phyloP scores from a whole-genome alignment of 331 rosid species.

The Rosa hybrid region DNA sequence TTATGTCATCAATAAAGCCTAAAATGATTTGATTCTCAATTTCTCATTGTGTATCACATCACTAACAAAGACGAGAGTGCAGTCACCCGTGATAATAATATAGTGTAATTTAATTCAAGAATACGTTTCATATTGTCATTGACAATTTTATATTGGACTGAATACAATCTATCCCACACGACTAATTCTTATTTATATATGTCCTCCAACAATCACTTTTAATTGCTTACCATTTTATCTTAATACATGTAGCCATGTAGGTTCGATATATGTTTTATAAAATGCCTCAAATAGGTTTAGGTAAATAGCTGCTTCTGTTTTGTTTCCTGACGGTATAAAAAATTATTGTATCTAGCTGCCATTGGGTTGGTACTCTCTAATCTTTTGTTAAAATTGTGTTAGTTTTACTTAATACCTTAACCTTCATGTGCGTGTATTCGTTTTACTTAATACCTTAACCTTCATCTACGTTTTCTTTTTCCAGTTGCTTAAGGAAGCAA shows the following conservation, averaged over 20 bases:
- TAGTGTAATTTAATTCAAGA: no score
- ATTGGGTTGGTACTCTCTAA: background rate
- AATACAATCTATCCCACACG: background rate
- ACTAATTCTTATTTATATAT: background rate
- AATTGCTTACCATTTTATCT: background rate
- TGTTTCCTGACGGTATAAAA: background rate
- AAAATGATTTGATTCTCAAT: background rate
- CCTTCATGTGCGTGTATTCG: conserved; percentile 11
- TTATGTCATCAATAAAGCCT: background rate
- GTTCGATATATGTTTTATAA: background rate
- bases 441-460: conserved; percentile 25
- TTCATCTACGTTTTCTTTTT: conserved; percentile 21
- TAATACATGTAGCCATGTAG: no score
- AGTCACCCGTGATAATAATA: background rate
- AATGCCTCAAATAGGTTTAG: background rate
- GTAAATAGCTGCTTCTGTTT: background rate
- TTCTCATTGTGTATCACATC: background rate
- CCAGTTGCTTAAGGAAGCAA: conserved; percentile 62
- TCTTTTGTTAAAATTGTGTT: background rate
- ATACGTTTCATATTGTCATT: no score
- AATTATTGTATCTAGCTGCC: background rate
- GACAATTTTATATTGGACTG: no score
- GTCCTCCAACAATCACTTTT: no score
- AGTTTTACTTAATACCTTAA: conserved; percentile 21
- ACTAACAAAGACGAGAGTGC: background rate